Evolutionary conservation across 257 asterid species (phyloP), one percentile per base, ranked within the genome.

Genomic region (Craterostigma plantagineum): DNA sequence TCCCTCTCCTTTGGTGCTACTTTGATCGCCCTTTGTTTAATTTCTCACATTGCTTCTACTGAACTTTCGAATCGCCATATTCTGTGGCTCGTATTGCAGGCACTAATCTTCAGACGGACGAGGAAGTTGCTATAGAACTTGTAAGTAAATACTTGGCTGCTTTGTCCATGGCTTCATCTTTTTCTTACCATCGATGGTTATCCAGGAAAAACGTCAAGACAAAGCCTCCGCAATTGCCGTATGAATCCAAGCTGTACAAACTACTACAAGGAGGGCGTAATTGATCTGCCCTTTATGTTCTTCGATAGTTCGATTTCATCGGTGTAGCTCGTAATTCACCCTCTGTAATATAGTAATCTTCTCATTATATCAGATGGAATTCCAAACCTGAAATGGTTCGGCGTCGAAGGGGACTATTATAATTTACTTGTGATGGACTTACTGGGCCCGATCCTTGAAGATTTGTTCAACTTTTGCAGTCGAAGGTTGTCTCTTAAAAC

Each of bases 371-470:
- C 49, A 84, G 96, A 83, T 58, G 96, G 93, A 42, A 72, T 84
- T 58, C 92, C 96, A 34, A 64, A 58, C 51, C 60, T 76, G 45
- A 72, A 68, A 65, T 84, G 96, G 93, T 84, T 70, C 56, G 96
- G 96, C 36, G 93, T 77, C 27, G 96, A 80, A 54, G 93, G 96
- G 50, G 96, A 80, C 67, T 84, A 80, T n/a, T n/a, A n/a, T 56
- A 80, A 80, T 70, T 90, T 75, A 50, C 87, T 84, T 27, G 96
- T 80, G 63, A 84, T 84, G 71, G 96, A 84, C 57, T 70, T 84
- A 48, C 56, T 84, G 53, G 96, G 93, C 33, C 96, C 86, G 42
- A 84, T 92, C 66, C 90, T 84, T n/a, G 96, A 84, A 70, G 93
- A 84, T 66, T 62, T 84, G 52, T 84, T 80, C 45, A 84, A 70